These are phyloP conservation scores for Monosporozyma servazzii DNA, from an alignment of 805 yeast genomes.

Conservation along the genomic window DNA sequence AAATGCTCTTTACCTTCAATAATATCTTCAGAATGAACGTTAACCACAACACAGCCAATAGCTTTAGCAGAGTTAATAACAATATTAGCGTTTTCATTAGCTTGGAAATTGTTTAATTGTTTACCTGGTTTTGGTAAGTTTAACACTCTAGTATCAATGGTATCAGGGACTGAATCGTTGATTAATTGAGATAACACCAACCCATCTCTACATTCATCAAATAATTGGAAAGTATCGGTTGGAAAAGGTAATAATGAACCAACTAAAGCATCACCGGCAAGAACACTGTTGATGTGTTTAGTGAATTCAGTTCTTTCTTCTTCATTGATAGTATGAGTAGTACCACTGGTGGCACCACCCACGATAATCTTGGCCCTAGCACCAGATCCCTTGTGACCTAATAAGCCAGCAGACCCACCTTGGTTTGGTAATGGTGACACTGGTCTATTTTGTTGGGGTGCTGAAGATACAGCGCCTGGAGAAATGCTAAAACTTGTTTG, in stretches of 20 bases:
- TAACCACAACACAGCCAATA: slow-evolving; percentile 95
- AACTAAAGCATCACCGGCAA: slow-evolving; percentile 79
- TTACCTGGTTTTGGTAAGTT: slow-evolving; percentile 79
- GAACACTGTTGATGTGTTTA: slow-evolving; percentile 85
- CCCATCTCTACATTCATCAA: slow-evolving; percentile 96
- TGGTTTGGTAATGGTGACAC: slow-evolving; percentile 1
- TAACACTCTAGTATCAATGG: slow-evolving; percentile 94
- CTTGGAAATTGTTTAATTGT: slow-evolving; percentile 82
- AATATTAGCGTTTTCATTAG: slow-evolving; percentile 94
- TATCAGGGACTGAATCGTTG: slow-evolving; percentile 96
- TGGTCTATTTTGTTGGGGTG: slow-evolving; percentile 2
- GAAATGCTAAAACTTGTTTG: slow-evolving; percentile 25
- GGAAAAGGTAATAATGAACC: slow-evolving; percentile 86
- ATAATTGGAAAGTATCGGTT: slow-evolving; percentile 86
- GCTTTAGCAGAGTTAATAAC: slow-evolving; percentile 98
- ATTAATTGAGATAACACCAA: slow-evolving; percentile 84
- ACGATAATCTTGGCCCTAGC: slow-evolving; percentile 71
- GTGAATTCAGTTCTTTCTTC: slow-evolving; percentile 96
- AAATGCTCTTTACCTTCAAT: slow-evolving; percentile 91
- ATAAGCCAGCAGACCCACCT: slow-evolving; percentile 28
- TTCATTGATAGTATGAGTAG: slow-evolving; percentile 92
- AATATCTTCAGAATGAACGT: slow-evolving; percentile 92
- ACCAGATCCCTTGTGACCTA: slow-evolving; percentile 45
- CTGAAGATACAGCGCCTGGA: slow-evolving; percentile 5
- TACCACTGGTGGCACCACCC: slow-evolving; percentile 80